These are phyloP conservation scores for Leccinum fibrillosum DNA, from an alignment of 768 basidiomycete species.

Conservation along the genomic window DNA sequence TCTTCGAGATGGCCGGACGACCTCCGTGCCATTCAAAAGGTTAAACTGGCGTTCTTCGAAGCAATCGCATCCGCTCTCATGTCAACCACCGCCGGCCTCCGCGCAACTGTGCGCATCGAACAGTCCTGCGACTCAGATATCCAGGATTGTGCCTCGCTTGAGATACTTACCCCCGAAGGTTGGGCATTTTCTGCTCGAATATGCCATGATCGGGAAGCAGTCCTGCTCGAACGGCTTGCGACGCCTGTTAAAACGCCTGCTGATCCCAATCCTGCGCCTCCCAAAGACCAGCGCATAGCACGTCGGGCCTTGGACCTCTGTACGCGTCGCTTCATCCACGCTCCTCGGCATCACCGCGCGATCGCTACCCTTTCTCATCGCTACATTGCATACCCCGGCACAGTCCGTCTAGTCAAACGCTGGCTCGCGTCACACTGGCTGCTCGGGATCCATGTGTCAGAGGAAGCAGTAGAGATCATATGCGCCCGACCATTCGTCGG, in stretches of 20 bases:
- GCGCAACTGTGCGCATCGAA: constrained; percentile 57
- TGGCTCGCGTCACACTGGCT: constrained; percentile 94
- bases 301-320: constrained; percentile 58
- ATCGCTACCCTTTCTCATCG: constrained; percentile 77
- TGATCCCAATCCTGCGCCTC: constrained; percentile 5
- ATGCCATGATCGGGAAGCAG: constrained; percentile 84
- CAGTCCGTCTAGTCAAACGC: constrained; percentile 84
- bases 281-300: constrained; percentile 51
- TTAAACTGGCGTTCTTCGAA: constrained; percentile 91
- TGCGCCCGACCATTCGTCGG: constrained; percentile 77
- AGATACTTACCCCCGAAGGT: constrained; percentile 78
- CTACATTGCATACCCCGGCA: constrained; percentile 75
- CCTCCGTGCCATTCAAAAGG: constrained; percentile 84
- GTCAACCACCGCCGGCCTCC: constrained; percentile 46
- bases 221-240: constrained; percentile 69
- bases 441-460: constrained; percentile 64
- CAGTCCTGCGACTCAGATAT: constrained; percentile 51
- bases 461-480: constrained; percentile 79
- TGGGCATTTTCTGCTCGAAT: constrained; percentile 85
- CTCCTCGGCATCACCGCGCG: constrained; percentile 82
- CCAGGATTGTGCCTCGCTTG: constrained; percentile 67
- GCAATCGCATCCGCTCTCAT: constrained; percentile 67
- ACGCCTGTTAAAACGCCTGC: constrained; percentile 36
- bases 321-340: constrained; percentile 69
- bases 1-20: constrained; percentile 96